phyloP scores from a whole-genome alignment of 495 filamentous ascomycete species.

The Parachaetomium inaequale region DNA sequence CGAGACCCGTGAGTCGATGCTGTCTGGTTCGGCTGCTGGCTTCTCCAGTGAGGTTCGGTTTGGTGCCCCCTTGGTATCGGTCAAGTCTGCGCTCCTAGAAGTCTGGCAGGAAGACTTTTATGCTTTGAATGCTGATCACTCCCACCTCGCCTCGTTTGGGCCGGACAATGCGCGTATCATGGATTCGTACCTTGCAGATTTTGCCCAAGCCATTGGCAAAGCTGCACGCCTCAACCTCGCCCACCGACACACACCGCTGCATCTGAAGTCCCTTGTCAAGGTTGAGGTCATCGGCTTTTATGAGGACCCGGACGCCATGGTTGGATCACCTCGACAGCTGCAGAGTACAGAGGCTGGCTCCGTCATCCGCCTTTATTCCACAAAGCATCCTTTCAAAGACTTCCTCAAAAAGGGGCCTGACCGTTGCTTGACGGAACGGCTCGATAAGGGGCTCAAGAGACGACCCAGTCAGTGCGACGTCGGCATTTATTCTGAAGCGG shows the following conservation, averaged over 20 bases:
- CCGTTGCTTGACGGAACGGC: constrained; percentile 38
- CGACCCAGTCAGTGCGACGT: neutral
- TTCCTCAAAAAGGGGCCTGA: constrained; percentile 48
- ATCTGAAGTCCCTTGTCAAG: constrained; percentile 50
- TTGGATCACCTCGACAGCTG: constrained; percentile 24
- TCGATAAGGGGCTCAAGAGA: constrained; percentile 33
- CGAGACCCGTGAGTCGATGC: constrained; percentile 58
- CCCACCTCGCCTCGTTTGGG: constrained; percentile 56
- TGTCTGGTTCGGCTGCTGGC: constrained; percentile 41
- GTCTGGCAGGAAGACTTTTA: constrained; percentile 55
- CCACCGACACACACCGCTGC: constrained; percentile 42
- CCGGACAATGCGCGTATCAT: constrained; percentile 48
- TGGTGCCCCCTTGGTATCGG: constrained; percentile 59
- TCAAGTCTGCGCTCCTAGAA: constrained; percentile 56
- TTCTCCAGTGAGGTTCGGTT: constrained; percentile 38
- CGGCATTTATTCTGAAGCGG: neutral
- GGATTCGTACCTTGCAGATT: constrained; percentile 47
- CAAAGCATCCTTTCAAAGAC: constrained; percentile 47
- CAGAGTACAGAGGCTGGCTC: constrained; percentile 6
- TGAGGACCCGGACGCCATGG: constrained; percentile 48
- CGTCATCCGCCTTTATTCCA: constrained; percentile 52
- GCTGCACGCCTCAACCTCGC: constrained; percentile 40
- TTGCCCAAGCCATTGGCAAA: constrained; percentile 43
- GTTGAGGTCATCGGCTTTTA: constrained; percentile 62
- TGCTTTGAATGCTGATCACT: constrained; percentile 56